A percentile compares a stretch with the other conserved stretches of the same genome.
Evolutionary conservation across 179 eudicot species (phyloP).

Genomic region (Beta lomatogona): DNA sequence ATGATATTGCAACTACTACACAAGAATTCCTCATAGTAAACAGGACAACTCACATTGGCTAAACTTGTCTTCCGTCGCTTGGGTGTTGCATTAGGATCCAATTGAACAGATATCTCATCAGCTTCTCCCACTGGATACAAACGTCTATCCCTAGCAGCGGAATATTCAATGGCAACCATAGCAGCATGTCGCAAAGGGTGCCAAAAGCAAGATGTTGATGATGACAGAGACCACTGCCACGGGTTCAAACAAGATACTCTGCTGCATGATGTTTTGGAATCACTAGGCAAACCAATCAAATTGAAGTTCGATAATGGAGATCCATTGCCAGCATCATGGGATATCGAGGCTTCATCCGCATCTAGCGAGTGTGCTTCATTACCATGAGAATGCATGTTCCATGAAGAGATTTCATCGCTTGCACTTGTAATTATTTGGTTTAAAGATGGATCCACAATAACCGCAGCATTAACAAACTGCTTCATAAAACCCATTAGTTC

Average conservation of each 20-base stretch:
- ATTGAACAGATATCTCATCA: conserved; percentile 33
- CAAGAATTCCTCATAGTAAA: neutral
- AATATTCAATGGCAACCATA: conserved; percentile 76
- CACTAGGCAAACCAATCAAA: conserved; percentile 27
- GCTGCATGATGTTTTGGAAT: conserved; percentile 25
- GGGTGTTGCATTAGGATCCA: conserved; percentile 33
- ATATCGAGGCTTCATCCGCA: conserved; percentile 31
- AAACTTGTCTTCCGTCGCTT: conserved; percentile 55
- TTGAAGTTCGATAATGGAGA: conserved; percentile 18
- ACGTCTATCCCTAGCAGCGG: conserved; percentile 75
- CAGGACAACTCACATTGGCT: conserved; percentile 39
- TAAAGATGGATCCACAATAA: conserved; percentile 78
- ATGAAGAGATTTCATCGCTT: conserved; percentile 53
- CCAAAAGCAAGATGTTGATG: conserved; percentile 43
- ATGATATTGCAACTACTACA: too few species aligned
- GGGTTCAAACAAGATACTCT: conserved; percentile 73
- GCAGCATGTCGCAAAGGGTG: conserved; percentile 94
- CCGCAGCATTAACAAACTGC: conserved; percentile 84
- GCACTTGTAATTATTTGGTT: conserved; percentile 70
- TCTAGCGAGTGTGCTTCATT: conserved; percentile 24
- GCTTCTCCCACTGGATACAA: conserved; percentile 51
- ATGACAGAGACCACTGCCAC: conserved; percentile 59
- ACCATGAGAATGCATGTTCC: conserved; percentile 28
- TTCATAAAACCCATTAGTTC: conserved; percentile 23
- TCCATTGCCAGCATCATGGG: conserved; percentile 27